These are phyloP conservation scores for Geotrichum candidum DNA, from an alignment of 1,139 yeast genomes.

Conservation along the genomic window DNA sequence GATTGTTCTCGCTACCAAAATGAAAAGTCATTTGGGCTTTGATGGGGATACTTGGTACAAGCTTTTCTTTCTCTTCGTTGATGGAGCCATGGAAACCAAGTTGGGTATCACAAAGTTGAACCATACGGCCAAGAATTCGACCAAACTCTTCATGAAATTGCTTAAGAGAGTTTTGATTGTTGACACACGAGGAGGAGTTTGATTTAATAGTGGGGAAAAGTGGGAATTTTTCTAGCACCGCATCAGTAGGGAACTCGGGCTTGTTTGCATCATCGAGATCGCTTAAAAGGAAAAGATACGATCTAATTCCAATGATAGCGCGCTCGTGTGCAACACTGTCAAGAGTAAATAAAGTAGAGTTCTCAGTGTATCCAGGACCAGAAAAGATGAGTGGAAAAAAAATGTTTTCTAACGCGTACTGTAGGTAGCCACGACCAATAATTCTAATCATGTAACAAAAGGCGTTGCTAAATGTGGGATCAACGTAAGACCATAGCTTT, in stretches of 20 bases:
- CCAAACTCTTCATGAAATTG: conserved; percentile 68
- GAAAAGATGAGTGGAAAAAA: conserved; percentile 47
- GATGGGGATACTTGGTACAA: background rate
- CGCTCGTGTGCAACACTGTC: conserved; percentile 69
- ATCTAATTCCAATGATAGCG: conserved; percentile 58
- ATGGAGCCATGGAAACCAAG: conserved; percentile 27
- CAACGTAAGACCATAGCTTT: conserved; percentile 62
- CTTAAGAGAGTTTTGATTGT: conserved; percentile 25
- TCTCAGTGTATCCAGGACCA: conserved; percentile 53
- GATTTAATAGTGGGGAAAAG: conserved; percentile 15
- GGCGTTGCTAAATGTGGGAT: conserved; percentile 55
- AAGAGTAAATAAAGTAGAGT: conserved; percentile 33
- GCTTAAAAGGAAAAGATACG: conserved; percentile 63
- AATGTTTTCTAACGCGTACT: conserved; percentile 71
- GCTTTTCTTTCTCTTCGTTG: conserved; percentile 22
- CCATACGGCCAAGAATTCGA: conserved; percentile 51
- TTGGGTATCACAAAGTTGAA: conserved; percentile 52
- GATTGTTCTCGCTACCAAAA: conserved; percentile 38
- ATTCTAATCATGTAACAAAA: conserved; percentile 67
- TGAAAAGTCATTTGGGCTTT: conserved; percentile 44
- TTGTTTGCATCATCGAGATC: conserved; percentile 53
- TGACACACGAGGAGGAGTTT: conserved; percentile 13
- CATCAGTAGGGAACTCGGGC: conserved; percentile 66
- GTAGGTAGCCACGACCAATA: conserved; percentile 73
- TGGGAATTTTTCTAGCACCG: conserved; percentile 16